Percentiles rank a stretch among this genome's conserved stretches.
These are phyloP conservation scores for Phalaenopsis equestris DNA, from an alignment of 106 monocot genomes.

Conservation along the genomic window DNA sequence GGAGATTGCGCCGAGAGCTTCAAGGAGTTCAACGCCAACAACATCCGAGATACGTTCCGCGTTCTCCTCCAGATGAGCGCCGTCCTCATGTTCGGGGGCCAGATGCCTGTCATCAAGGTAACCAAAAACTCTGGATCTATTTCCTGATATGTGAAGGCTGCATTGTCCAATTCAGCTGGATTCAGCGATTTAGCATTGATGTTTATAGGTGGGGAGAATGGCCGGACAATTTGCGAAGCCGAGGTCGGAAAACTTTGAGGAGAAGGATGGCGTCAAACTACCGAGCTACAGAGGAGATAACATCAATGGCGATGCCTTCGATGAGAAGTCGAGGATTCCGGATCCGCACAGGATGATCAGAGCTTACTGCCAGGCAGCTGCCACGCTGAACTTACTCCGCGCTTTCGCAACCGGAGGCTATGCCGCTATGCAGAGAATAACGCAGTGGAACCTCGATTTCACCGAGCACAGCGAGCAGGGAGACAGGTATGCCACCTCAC, in stretches of 20 bases:
- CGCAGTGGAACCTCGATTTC: constrained; percentile 31
- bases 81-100: constrained; percentile 84
- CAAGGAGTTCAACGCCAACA: constrained; percentile 88
- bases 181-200: neutral
- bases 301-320: constrained; percentile 34
- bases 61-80: constrained; percentile 81
- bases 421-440: constrained; percentile 22
- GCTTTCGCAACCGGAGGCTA: constrained; percentile 42
- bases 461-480: constrained; percentile 28
- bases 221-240: constrained; percentile 26
- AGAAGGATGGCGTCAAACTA: constrained; percentile 39
- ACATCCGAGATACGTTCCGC: constrained; percentile 82
- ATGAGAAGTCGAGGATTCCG: constrained; percentile 33
- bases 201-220: constrained; percentile 21
- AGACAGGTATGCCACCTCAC: constrained; percentile 9
- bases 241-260: constrained; percentile 26
- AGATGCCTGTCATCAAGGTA: constrained; percentile 87
- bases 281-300: constrained; percentile 42
- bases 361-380: constrained; percentile 27
- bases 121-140: neutral
- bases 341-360: constrained; percentile 22
- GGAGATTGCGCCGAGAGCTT: constrained; percentile 97
- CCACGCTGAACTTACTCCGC: constrained; percentile 39
- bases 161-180: neutral
- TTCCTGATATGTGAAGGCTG: neutral